These are phyloP conservation scores for Thozetella sp. DNA, from an alignment of 495 filamentous ascomycete species.

Conservation along the genomic window DNA sequence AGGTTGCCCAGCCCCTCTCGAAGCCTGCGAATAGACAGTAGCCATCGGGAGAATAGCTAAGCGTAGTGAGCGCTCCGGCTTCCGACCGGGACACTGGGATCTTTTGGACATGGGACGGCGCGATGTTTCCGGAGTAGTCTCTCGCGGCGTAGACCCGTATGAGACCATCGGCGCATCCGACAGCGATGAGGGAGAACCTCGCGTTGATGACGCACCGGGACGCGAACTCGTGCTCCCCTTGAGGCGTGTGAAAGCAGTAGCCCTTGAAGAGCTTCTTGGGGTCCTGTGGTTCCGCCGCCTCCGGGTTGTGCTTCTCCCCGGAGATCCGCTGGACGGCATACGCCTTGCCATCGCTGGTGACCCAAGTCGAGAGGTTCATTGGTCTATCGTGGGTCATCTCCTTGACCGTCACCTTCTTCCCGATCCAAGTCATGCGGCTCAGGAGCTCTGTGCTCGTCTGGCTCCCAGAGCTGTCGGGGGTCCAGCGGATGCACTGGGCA, in stretches of 20 bases:
- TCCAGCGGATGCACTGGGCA: slow-evolving; percentile 95
- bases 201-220: slow-evolving; percentile 85
- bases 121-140: slow-evolving; percentile 92
- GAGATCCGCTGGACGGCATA: slow-evolving; percentile 82
- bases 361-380: slow-evolving; percentile 96
- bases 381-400: slow-evolving; percentile 97
- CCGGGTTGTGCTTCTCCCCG: slow-evolving; percentile 16
- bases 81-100: slow-evolving; percentile 62
- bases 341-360: slow-evolving; percentile 85
- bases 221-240: slow-evolving; percentile 58
- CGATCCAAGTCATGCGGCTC: slow-evolving; percentile 81
- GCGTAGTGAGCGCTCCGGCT: slow-evolving; percentile 70
- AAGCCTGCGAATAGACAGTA: slow-evolving; percentile 96
- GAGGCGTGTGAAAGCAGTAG: slow-evolving; percentile 84
- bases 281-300: slow-evolving; percentile 29
- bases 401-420: slow-evolving; percentile 71
- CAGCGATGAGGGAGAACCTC: slow-evolving; percentile 87
- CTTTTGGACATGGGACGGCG: slow-evolving; percentile 79
- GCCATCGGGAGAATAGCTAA: slow-evolving; percentile 92
- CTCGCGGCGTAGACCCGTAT: slow-evolving; percentile 86
- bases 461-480: slow-evolving; percentile 73
- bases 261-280: slow-evolving; percentile 79
- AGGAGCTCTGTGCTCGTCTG: slow-evolving; percentile 92
- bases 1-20: slow-evolving; percentile 90
- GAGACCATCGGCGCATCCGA: slow-evolving; percentile 79